Base-by-base conservation (phyloP, 768 basidiomycete species). In the Lactarius pseudohatsudake region DNA sequence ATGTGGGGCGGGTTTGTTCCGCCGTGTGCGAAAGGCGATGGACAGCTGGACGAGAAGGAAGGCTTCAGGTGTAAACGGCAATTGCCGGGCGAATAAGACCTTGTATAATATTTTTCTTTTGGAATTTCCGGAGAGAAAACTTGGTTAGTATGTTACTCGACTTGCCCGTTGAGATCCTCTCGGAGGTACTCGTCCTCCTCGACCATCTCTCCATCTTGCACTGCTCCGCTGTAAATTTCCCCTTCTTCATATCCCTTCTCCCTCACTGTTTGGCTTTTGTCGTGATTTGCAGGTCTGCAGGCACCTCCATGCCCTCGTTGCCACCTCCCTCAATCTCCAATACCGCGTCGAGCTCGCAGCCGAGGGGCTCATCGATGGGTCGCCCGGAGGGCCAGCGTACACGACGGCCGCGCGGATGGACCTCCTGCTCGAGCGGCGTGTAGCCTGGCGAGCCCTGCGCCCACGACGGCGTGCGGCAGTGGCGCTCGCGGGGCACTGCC, bases 401-500 rank as follows among this genome's bases (percentile, higher is more conserved):
- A 60, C 72, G 16, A 67, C 75, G 50, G 70, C 72, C 2, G 76
- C 79, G 0, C 77, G 79, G 0, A 74, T 82, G 16, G 62, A 64
- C 0, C 74, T 74, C 0, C 75, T 83, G 0, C 75, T 76, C 3
- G 69, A 72, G 22, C 74, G 80, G 0, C 77, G 81, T 2, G 56
- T 45, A 0, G 71, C 78, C 0, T 83, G 82, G 82, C 43, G 69
- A 0, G 61, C 70, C 68, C 20, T 70, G 79, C 15, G 69, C 65
- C 78, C 78, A 75, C 67, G 62, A 7, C 64, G 65, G 0, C 69
- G 67, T 15, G 64, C 69, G 1, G 57, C 66, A 0, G 72, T 81
- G 0, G 73, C 75, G 6, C 72, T 79, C 41, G 72, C 77, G 0
- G 81, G 77, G 0, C 67, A 71, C 2, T 82, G 81, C 62, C 76